Evolutionary conservation across 768 basidiomycete species (phyloP).

Genomic region (Hypsizygus marmoreus): DNA sequence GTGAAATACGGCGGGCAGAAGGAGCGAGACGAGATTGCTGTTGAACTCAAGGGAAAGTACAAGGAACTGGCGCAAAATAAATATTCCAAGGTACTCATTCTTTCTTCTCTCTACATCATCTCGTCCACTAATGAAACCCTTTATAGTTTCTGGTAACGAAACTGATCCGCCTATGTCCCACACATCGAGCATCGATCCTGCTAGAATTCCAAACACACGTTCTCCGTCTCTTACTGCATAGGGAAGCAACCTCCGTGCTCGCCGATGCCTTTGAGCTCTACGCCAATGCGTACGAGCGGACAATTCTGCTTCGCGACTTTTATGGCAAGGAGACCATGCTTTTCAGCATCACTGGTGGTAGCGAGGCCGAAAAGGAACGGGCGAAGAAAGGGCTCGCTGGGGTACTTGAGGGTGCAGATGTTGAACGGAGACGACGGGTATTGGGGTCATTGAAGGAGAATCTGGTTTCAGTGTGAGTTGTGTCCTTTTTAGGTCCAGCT

Average conservation of each 20-base stretch:
- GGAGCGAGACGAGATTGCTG: slow-evolving; percentile 80
- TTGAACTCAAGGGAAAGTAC: slow-evolving; percentile 81
- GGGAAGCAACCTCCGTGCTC: slow-evolving; percentile 80
- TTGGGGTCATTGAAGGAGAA: slow-evolving; percentile 72
- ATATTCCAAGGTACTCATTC: slow-evolving; percentile 76
- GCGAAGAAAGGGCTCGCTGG: slow-evolving; percentile 70
- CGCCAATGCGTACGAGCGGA: slow-evolving; percentile 81
- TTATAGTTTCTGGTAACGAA: slow-evolving; percentile 78
- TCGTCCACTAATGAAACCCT: background rate
- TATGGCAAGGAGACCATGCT: slow-evolving; percentile 87
- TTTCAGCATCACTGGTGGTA: slow-evolving; percentile 59
- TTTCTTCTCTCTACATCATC: background rate
- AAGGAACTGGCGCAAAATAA: slow-evolving; percentile 79
- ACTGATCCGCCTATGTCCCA: slow-evolving; percentile 73
- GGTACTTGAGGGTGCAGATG: slow-evolving; percentile 63
- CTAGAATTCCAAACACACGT: slow-evolving; percentile 78
- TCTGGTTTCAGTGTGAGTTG: slow-evolving; percentile 69
- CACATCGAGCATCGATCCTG: slow-evolving; percentile 75
- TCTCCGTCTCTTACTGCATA: slow-evolving; percentile 77
- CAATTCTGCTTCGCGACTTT: slow-evolving; percentile 80
- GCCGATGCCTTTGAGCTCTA: slow-evolving; percentile 90
- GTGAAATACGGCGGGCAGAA: slow-evolving; percentile 79
- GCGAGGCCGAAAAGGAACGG: slow-evolving; percentile 61
- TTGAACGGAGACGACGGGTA: slow-evolving; percentile 67
- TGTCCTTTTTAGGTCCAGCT: background rate